Percentiles rank a stretch among this genome's conserved stretches.
These are phyloP conservation scores for Solanum piurae DNA, from an alignment of 257 asterid species.

Conservation along the genomic window DNA sequence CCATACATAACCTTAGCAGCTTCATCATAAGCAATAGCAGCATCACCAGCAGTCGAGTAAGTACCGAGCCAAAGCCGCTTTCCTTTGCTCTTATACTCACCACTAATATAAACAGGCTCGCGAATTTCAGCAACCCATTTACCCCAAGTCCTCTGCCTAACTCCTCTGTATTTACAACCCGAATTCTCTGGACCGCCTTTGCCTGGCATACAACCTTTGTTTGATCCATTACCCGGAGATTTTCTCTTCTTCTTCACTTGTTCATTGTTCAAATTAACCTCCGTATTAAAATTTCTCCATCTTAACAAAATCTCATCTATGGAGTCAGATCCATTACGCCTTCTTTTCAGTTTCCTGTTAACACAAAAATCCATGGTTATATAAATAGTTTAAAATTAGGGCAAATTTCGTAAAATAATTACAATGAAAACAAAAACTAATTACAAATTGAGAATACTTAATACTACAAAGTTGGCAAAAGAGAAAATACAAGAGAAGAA, in stretches of 20 bases:
- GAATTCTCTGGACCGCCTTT: conserved; percentile 29
- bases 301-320: background rate
- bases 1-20: conserved; percentile 20
- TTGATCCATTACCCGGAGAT: background rate
- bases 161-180: conserved; percentile 12
- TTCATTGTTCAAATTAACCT: background rate
- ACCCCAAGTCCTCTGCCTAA: conserved; percentile 28
- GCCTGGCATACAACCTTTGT: conserved; percentile 14
- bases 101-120: background rate
- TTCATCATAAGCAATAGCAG: conserved; percentile 20
- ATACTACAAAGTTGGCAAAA: background rate
- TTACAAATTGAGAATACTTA: background rate
- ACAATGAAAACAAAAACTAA: background rate
- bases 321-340: background rate
- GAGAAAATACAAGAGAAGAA: background rate
- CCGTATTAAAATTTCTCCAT: background rate
- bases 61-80: conserved; percentile 20
- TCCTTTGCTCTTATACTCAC: background rate
- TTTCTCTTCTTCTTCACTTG: background rate
- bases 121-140: conserved; percentile 33
- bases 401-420: too few species aligned
- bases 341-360: background rate
- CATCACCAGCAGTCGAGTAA: conserved; percentile 11
- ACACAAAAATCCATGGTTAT: background rate
- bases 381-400: background rate